These are phyloP conservation scores for Pelargonium cotyledonis DNA, from an alignment of 441 rosid species.

Conservation along the genomic window DNA sequence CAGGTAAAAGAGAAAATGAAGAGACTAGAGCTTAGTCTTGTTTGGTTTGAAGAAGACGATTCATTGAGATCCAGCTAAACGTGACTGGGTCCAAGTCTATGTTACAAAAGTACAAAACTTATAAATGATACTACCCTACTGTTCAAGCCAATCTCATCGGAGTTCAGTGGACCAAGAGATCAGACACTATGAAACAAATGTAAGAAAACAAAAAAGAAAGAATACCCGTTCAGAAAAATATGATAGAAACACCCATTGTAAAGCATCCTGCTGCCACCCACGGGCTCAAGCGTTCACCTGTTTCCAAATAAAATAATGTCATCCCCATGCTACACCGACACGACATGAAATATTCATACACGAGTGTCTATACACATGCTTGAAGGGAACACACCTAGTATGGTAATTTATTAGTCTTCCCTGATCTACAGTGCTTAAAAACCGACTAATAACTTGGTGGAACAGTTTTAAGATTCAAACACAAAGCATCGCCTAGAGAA, in stretches of 20 bases:
- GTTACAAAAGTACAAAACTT: background rate
- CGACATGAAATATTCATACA: too few relatives aligned
- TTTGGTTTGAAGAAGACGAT: background rate
- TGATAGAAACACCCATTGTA: constrained; percentile 1
- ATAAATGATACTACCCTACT: background rate
- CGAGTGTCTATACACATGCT: background rate
- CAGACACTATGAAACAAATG: background rate
- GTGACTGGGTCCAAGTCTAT: background rate
- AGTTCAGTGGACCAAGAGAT: background rate
- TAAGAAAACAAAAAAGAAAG: background rate
- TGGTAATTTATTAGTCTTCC: background rate
- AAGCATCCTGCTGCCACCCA: constrained; percentile 5
- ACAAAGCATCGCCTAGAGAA: background rate
- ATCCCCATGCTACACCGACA: background rate
- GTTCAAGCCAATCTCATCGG: background rate
- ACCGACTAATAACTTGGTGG: background rate
- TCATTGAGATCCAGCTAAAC: background rate
- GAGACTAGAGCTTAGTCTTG: too few relatives aligned
- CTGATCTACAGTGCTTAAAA: background rate
- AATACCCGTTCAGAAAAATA: constrained; percentile 1
- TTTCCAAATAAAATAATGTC: background rate
- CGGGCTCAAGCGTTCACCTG: constrained; percentile 5
- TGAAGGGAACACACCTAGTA: background rate
- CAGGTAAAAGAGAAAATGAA: too few relatives aligned
- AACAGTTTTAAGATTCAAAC: background rate